Conservation (phyloP, 208 protist genomes). For the Trypanosoma caninum region DNA sequence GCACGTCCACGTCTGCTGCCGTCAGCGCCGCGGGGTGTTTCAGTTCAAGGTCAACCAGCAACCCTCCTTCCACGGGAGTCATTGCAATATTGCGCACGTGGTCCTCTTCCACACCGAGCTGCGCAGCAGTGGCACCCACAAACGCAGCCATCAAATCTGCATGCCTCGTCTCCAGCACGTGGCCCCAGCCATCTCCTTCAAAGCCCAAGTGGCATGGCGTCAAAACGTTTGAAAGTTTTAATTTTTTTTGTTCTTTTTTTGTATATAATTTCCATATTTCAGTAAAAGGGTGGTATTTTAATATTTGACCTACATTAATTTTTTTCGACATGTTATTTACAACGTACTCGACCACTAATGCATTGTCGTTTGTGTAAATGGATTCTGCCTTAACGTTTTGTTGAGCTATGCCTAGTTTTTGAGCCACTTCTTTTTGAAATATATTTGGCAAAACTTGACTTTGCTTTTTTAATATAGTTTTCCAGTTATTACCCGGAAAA, state of each 20-base stretch:
- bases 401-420: slow-evolving; percentile 28
- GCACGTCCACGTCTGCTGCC: slow-evolving; percentile 28
- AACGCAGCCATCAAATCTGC: slow-evolving; percentile 25
- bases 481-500: slow-evolving; percentile 55
- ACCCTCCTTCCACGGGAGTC: slow-evolving; percentile 26
- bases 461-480: slow-evolving; percentile 31
- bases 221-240: slow-evolving; percentile 15
- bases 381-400: slow-evolving; percentile 31
- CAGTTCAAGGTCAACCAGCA: slow-evolving; percentile 47
- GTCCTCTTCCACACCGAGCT: slow-evolving; percentile 29
- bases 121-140: slow-evolving; percentile 6
- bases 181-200: slow-evolving; percentile 67
- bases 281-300: slow-evolving; percentile 37
- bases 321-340: slow-evolving; percentile 23
- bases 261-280: slow-evolving; percentile 45
- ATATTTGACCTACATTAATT: slow-evolving; percentile 20
- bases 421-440: slow-evolving; percentile 46
- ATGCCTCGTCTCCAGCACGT: slow-evolving; percentile 40
- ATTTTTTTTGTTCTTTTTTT: slow-evolving; percentile 17
- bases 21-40: slow-evolving; percentile 34
- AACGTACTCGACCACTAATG: slow-evolving; percentile 33
- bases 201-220: slow-evolving; percentile 65
- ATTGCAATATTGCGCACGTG: slow-evolving; percentile 27
- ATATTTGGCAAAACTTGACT: slow-evolving; percentile 33
- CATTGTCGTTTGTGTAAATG: slow-evolving; percentile 34